Conservation (phyloP, 139 green algal genomes). For the Coccomyxa sp. region DNA sequence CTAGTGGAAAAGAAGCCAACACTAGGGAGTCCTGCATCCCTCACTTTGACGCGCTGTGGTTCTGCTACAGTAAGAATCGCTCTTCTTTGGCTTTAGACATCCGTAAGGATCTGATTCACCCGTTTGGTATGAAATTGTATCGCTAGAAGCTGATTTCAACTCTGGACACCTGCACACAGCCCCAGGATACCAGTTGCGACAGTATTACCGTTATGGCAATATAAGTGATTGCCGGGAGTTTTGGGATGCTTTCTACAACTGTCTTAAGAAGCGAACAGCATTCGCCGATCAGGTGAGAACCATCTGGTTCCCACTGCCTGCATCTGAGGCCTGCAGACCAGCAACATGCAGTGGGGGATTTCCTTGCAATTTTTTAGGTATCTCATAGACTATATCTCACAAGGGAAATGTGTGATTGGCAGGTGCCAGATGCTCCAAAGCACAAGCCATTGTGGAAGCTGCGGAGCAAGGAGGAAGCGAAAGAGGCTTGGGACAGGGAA, state of each 20-base stretch:
- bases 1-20: not conserved
- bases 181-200: constrained; percentile 37
- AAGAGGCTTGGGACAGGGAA: constrained; percentile 18
- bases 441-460: constrained; percentile 32
- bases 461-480: constrained; percentile 23
- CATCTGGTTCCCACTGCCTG: not conserved
- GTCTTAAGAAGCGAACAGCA: constrained; percentile 36
- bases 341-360: not conserved
- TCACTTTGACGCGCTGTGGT: constrained; percentile 49
- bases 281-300: constrained; percentile 3
- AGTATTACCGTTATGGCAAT: constrained; percentile 41
- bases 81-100: not conserved
- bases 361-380: not conserved
- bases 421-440: not conserved
- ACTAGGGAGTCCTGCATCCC: constrained; percentile 19
- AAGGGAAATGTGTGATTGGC: not conserved
- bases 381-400: too few species aligned
- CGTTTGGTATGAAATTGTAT: not conserved
- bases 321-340: not conserved
- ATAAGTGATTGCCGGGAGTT: constrained; percentile 38
- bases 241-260: constrained; percentile 38
- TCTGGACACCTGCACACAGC: constrained; percentile 17
- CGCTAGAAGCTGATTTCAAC: not conserved
- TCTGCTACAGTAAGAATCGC: constrained; percentile 48
- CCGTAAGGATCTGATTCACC: not conserved